Base-by-base conservation (phyloP, 768 basidiomycete species). In the Pleurotus eryngii region DNA sequence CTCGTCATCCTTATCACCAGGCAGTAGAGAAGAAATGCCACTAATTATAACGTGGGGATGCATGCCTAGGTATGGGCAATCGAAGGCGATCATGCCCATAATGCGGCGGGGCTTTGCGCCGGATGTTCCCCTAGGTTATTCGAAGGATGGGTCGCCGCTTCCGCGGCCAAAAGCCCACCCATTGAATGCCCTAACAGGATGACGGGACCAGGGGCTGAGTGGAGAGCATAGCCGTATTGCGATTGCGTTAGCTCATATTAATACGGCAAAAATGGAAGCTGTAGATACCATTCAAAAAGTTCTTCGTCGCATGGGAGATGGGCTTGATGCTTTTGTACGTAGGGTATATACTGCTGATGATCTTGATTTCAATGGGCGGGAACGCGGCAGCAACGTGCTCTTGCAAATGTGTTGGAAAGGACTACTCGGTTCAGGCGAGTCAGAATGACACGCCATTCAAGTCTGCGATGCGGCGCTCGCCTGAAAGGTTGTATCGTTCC, bases 401-500 rank as follows among this genome's bases (percentile, higher is more conserved):
- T 60, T 85, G 82, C 0, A 85, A 68, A 63, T 85, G 76, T 35
- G 74, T 77, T 27, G 83, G 82, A 64, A 85, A 85, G 15, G 80
- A 74, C 79, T 80, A 62, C n/a, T 39, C 39, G 43, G 11, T 45
- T 54, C 39, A 60, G 20, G 5, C 30, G 30, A 27, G 42, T 53
- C 48, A 56, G 42, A 40, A 55, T 22, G 17, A 14, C 49, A 18
- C 40, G 37, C 24, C 20, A 39, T 49, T 24, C 22, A 50, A 30
- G n/a, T 39, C 40, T 12, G 39, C 24, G 38, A 58, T 38, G n/a
- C n/a, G 54, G 24, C 2, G 47, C 11, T 59, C 69, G 77, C 80
- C 74, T 83, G 81, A 62, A 84, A 84, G 49, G 81, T 80, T 24
- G 81, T 80, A 67, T 84, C 79, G 63, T 82, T 40, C 82, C 82